phyloP scores from a whole-genome alignment of 208 protist species.

The Acanthamoeba castellanii region DNA sequence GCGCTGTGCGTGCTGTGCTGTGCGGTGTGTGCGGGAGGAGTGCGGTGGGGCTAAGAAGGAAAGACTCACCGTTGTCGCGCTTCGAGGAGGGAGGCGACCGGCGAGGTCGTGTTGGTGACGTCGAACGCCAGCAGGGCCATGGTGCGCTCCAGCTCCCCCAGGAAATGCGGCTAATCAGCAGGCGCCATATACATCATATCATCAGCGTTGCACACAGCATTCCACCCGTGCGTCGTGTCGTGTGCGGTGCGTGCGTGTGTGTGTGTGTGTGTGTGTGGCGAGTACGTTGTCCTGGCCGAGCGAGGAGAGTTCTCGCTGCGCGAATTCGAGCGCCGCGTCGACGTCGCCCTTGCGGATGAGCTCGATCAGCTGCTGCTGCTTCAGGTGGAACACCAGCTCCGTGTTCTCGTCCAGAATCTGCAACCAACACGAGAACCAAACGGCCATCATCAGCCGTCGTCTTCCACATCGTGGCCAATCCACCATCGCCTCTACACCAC shows the following conservation, averaged over 20 bases:
- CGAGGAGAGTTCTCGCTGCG: conserved; percentile 88
- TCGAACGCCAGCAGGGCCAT: conserved; percentile 91
- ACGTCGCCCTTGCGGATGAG: conserved; percentile 88
- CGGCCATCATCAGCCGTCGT: background rate
- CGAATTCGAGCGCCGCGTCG: conserved; percentile 89
- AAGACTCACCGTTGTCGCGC: conserved; percentile 1
- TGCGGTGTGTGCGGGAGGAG: too few species aligned
- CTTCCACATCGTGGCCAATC: too few species aligned
- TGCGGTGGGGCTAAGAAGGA: background rate
- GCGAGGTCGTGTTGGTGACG: conserved; percentile 60
- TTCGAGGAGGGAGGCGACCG: conserved; percentile 56
- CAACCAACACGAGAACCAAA: background rate
- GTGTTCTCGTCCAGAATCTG: conserved; percentile 89
- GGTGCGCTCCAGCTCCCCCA: conserved; percentile 90
- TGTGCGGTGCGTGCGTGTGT: background rate
- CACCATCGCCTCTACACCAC: background rate
- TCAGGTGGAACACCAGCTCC: conserved; percentile 89
- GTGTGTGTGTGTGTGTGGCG: background rate
- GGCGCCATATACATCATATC: too few species aligned
- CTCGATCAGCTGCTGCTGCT: conserved; percentile 92
- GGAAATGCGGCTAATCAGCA: conserved; percentile 79
- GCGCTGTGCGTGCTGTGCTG: background rate
- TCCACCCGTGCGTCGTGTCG: background rate
- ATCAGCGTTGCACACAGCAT: too few species aligned
- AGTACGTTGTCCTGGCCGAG: conserved; percentile 87